A percentile compares a stretch with the other conserved stretches of the same genome.
phyloP scores from a whole-genome alignment of 148 eudicot species.

The Nepenthes gracilis region DNA sequence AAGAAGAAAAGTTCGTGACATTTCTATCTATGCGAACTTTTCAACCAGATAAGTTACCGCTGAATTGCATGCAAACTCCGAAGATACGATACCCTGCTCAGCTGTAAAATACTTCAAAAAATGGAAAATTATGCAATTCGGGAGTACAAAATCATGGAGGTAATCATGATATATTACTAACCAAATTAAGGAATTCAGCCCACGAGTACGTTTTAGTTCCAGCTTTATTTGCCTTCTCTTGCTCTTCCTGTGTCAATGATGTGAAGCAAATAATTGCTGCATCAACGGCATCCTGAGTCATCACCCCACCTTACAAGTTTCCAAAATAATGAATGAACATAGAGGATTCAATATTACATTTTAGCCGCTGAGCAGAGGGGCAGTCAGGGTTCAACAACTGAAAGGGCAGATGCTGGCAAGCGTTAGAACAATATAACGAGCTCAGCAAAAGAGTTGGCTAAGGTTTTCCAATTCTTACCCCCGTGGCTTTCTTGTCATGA shows the following conservation, averaged over 20 bases:
- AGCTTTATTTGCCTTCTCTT: conserved; percentile 33
- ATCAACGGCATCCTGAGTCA: conserved; percentile 6
- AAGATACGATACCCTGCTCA: no score
- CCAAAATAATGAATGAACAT: no score
- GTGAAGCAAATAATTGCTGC: conserved; percentile 82
- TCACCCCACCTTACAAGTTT: neutral
- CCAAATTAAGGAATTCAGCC: conserved; percentile 61
- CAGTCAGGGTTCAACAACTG: conserved; percentile 56
- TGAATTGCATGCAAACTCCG: no score
- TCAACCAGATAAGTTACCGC: no score
- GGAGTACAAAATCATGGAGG: no score
- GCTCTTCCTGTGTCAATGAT: conserved; percentile 39
- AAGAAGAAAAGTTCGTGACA: no score
- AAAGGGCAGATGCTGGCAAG: neutral
- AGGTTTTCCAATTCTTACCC: conserved; percentile 34
- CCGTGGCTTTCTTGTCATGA: conserved; percentile 59
- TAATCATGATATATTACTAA: conserved; percentile 14
- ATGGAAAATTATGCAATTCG: no score
- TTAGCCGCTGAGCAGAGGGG: conserved; percentile 49
- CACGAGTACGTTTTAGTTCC: conserved; percentile 58
- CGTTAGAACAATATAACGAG: neutral
- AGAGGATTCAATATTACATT: conserved; percentile 30
- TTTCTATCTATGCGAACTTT: no score
- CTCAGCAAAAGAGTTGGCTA: conserved; percentile 1
- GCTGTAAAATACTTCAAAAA: no score